phyloP scores from a whole-genome alignment of 805 yeast species.

The Tetrapisispora iriomotensis region DNA sequence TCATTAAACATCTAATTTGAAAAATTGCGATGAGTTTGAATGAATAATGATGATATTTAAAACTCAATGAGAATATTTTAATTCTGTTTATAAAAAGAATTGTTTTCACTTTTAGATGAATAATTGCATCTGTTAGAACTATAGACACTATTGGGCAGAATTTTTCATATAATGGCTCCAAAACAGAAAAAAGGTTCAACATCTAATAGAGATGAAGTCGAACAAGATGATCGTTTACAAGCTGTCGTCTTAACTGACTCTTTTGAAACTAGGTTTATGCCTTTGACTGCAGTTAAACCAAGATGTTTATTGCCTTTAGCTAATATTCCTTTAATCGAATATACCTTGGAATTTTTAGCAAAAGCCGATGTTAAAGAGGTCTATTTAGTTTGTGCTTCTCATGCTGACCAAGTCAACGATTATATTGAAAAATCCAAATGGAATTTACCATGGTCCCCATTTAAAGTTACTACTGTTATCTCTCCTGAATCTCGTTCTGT shows the following conservation, averaged over 20 bases:
- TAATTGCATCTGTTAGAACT: too few species aligned
- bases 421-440: slow-evolving; percentile 71
- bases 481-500: slow-evolving; percentile 83
- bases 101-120: too few species aligned
- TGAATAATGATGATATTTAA: too few species aligned
- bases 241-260: slow-evolving; percentile 94
- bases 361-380: slow-evolving; percentile 86
- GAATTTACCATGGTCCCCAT: slow-evolving; percentile 64
- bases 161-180: slow-evolving; percentile 1
- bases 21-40: too few species aligned
- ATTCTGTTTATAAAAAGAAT: too few species aligned
- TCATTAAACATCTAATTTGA: too few species aligned
- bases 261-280: slow-evolving; percentile 86
- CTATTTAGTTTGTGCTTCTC: slow-evolving; percentile 79
- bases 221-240: slow-evolving; percentile 68
- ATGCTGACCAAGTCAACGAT: slow-evolving; percentile 76
- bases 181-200: not conserved
- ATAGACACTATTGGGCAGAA: too few species aligned
- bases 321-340: slow-evolving; percentile 87
- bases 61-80: too few species aligned
- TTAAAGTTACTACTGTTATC: slow-evolving; percentile 66
- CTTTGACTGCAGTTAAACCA: slow-evolving; percentile 75
- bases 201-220: slow-evolving; percentile 43
- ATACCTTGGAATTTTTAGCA: slow-evolving; percentile 89
- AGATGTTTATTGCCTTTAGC: slow-evolving; percentile 89